Evolutionary conservation across 495 filamentous ascomycete genomes (phyloP).

Genomic region (Penicillium diatomitis): DNA sequence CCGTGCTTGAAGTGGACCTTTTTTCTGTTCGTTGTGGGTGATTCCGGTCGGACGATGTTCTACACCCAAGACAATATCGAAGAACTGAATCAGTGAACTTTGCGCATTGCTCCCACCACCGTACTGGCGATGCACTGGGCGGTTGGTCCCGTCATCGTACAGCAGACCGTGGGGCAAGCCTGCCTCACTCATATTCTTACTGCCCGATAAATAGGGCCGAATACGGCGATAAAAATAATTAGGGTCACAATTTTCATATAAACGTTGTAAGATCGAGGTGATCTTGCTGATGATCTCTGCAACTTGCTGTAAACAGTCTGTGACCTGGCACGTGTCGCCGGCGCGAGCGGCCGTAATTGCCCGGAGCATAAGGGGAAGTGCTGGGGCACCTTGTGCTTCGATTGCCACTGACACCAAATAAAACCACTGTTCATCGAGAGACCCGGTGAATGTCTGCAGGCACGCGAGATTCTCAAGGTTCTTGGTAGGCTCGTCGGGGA

Average conservation of each 20-base stretch:
- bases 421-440: no score
- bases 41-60: slow-evolving; percentile 88
- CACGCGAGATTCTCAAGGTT: no score
- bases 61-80: slow-evolving; percentile 84
- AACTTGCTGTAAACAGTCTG: slow-evolving; percentile 61
- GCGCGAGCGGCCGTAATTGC: slow-evolving; percentile 75
- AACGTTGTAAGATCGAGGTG: slow-evolving; percentile 61
- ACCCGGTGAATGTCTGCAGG: no score
- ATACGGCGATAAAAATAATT: slow-evolving; percentile 91
- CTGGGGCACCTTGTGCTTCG: no score
- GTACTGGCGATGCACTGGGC: slow-evolving; percentile 63
- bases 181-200: slow-evolving; percentile 93
- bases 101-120: slow-evolving; percentile 93
- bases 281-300: slow-evolving; percentile 85
- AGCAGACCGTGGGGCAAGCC: slow-evolving; percentile 79
- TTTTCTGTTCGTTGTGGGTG: slow-evolving; percentile 26
- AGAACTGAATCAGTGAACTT: slow-evolving; percentile 89
- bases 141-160: slow-evolving; percentile 68
- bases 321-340: slow-evolving; percentile 62
- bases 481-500: no score
- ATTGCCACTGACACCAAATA: no score
- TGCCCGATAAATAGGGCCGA: slow-evolving; percentile 86
- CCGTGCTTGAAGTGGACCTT: slow-evolving; percentile 5
- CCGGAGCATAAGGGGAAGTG: slow-evolving; percentile 72
- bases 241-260: slow-evolving; percentile 91